Evolutionary conservation across 2,329 filamentous ascomycete genomes (phyloP).

Genomic region (Diaporthe aspalathi): DNA sequence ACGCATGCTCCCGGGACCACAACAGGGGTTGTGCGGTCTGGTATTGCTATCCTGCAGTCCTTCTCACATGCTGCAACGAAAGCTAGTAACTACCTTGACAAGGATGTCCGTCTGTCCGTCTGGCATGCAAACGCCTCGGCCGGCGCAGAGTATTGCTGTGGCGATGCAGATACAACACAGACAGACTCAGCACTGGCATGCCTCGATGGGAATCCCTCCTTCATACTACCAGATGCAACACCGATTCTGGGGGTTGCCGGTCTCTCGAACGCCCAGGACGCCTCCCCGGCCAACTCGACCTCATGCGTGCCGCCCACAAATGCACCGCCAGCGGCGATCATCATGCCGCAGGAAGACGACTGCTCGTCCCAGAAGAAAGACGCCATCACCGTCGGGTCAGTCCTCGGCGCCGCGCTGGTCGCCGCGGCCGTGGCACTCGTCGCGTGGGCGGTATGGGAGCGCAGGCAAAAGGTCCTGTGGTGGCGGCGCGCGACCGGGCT

Average conservation of each 20-base stretch:
- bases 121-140: constrained; percentile 4
- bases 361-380: constrained; percentile 1
- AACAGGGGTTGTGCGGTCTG: neutral
- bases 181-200: constrained; percentile 14
- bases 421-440: neutral
- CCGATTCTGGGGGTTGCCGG: constrained; percentile 19
- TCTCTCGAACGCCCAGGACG: neutral
- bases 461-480: constrained; percentile 23
- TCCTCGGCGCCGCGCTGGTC: neutral
- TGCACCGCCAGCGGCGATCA: neutral
- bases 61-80: neutral
- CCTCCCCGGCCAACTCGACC: constrained; percentile 2
- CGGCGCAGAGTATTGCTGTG: constrained; percentile 24
- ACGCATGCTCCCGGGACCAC: neutral
- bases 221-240: neutral
- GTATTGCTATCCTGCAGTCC: neutral
- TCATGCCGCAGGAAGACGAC: neutral
- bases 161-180: neutral
- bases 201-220: neutral
- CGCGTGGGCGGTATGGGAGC: constrained; percentile 26
- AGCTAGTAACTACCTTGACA: neutral
- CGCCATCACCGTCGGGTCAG: neutral
- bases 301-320: too few relatives aligned
- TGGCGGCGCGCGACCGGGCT: constrained; percentile 4
- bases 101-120: neutral